Evolutionary conservation across 495 filamentous ascomycete genomes (phyloP), one percentile per base, ranked within the genome.

Genomic region (Talaromyces thailandensis): DNA sequence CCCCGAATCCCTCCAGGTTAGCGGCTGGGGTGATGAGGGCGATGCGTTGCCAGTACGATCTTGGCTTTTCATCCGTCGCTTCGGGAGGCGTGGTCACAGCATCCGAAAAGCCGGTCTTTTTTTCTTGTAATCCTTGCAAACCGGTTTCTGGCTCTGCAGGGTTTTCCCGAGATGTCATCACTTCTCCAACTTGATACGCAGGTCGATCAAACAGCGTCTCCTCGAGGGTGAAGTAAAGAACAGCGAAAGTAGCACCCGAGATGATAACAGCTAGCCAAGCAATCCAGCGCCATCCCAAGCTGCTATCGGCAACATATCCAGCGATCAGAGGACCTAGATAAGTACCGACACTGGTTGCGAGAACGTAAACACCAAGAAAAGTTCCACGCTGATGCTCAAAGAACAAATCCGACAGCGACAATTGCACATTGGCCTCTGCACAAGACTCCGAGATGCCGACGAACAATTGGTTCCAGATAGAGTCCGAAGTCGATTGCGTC

Each of bases 261-360:
- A 75, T 68, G n/a, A 72, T 73, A 5, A 61, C 71, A 29, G 64
- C 68, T 9, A 67, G 26, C 71, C 71, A 75, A 4, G 71, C 72
- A 23, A 70, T 67, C 70, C 70, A 72, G 52, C 68, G 66, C 71
- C 71, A 74, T 2, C 66, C 68, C 0, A 56, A 21, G 11, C 11
- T 52, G 32, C 64, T 65, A 59, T 70, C 65, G 14, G 61, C 62
- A 31, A 74, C 70, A 56, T 69, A 73, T 3, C 70, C 65, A 16
- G 71, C 64, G 3, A 74, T 48, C 56, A 74, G 43, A 0, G 71
- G 71, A n/a, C 71, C 71, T 14, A 65, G 60, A 43, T 71, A 74
- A 8, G 71, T 74, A 25, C 71, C 71, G 6, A 71, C 62, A 66
- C 67, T 69, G 11, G 69, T 71, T 5, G 69, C 69, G 12, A 69